These are phyloP conservation scores for Geranium brycei DNA, from an alignment of 345 rosid species.

Conservation along the genomic window DNA sequence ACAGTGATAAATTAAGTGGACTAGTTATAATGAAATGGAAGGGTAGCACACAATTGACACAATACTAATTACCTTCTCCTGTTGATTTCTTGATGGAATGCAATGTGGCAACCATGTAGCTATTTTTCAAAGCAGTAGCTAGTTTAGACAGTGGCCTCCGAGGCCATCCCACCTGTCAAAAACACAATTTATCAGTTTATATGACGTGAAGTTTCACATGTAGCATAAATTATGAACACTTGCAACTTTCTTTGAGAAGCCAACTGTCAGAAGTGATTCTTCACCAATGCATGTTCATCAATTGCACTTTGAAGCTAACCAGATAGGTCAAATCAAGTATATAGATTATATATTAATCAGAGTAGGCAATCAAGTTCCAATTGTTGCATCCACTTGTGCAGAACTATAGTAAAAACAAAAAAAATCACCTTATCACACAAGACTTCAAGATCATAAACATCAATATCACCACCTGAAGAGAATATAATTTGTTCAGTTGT, in stretches of 20 bases:
- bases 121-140: constrained; percentile 81
- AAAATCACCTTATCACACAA: constrained; percentile 70
- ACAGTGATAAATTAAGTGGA: neutral
- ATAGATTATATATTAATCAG: neutral
- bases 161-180: constrained; percentile 85
- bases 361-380: neutral
- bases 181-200: neutral
- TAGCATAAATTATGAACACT: neutral
- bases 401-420: constrained; percentile 1
- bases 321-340: neutral
- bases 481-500: constrained; percentile 63
- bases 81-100: constrained; percentile 54
- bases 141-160: constrained; percentile 73
- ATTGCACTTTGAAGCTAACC: too few species aligned
- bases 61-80: constrained; percentile 41
- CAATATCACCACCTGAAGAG: constrained; percentile 84
- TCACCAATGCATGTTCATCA: too few species aligned
- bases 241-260: neutral
- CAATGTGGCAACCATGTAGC: constrained; percentile 88
- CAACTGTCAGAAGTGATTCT: too few species aligned
- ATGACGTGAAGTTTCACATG: neutral
- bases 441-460: constrained; percentile 80
- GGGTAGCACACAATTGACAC: neutral
- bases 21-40: constrained; percentile 6
- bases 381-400: neutral